A percentile compares a stretch with the other conserved stretches of the same genome.
phyloP scores from a whole-genome alignment of 176 grass and related monocot genomes.

The Alopecurus myosuroides region DNA sequence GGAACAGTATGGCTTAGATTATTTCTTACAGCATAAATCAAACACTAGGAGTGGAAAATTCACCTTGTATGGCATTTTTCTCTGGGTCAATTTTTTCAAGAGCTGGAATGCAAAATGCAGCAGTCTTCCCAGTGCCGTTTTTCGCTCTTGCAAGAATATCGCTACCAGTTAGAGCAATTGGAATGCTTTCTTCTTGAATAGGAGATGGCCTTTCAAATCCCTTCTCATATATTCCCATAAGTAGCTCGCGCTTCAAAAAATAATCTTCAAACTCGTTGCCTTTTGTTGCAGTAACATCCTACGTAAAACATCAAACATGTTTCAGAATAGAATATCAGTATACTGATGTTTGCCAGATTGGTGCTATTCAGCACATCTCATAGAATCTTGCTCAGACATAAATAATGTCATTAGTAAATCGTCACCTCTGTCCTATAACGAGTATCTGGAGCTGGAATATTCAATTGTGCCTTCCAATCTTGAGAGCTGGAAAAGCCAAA shows the following conservation, averaged over 20 bases:
- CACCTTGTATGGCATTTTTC: conserved; percentile 55
- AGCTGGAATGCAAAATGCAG: conserved; percentile 70
- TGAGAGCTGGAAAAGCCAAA: conserved; percentile 39
- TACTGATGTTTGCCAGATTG: not conserved
- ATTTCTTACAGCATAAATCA: not conserved
- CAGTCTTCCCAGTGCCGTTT: conserved; percentile 76
- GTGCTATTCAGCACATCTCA: not conserved
- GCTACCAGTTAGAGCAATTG: conserved; percentile 69
- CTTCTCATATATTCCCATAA: conserved; percentile 85
- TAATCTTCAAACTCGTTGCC: conserved; percentile 78
- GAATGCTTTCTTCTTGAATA: conserved; percentile 86
- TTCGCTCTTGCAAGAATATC: conserved; percentile 78
- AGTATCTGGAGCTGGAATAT: conserved; percentile 63
- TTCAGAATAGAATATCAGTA: not conserved
- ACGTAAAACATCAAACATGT: not conserved
- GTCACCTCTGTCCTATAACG: conserved; percentile 56
- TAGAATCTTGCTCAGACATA: not conserved
- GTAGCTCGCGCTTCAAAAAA: conserved; percentile 71
- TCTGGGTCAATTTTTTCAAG: conserved; percentile 78
- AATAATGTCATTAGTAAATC: not conserved
- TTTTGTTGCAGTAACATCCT: conserved; percentile 86
- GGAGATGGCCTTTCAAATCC: conserved; percentile 79
- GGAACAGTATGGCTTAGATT: not conserved
- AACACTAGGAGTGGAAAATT: not conserved
- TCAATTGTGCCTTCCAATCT: conserved; percentile 68